Evolutionary conservation across 192 early-diverging fungal genomes (phyloP), one percentile per base, ranked within the genome.

Genomic region (Mortierella antarctica): DNA sequence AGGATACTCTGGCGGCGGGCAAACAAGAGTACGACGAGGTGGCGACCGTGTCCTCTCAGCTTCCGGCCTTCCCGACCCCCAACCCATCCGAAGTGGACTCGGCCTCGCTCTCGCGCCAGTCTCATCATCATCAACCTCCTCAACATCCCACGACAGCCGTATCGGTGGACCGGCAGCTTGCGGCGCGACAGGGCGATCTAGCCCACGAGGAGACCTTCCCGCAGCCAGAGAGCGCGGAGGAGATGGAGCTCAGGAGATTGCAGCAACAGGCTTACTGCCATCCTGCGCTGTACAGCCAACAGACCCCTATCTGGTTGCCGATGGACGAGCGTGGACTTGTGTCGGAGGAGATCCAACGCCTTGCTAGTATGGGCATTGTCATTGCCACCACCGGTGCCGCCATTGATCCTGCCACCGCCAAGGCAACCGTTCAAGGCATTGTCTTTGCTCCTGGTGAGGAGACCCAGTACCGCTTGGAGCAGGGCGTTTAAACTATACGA

Each of bases 191-290:
- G 15, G 47, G 15, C 18, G 21, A 14, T 14, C 57, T 61, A 1
- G 20, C 53, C 7, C 39, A 56, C 18, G 61, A 48, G 8, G 62
- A 50, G 2, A 15, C 55, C n/a, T n/a, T 46, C 18, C 20, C 52
- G 2, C 7, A 15, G 11, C 55, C 23, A 41, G 45, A 9, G 11
- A 31, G 31, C 31, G 49, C 50, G 0, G 58, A 65, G 7, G 76
- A 71, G 9, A 57, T 59, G 0, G 68, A 63, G n/a, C 53, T 80
- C 45, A 41, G 49, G 13, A 50, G 47, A 7, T 50, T 80, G 6
- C 77, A 80, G n/a, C 70, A 80, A 20, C 77, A 80, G 42, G 77
- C 77, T 1, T 80, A 80, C 49, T 62, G 40, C 20, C 77, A 80
- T 40, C 77, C 77, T 5, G 65, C 77, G 1, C 15, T 62, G 5